These are phyloP conservation scores for Gossypium trilobum DNA, from an alignment of 441 rosid genomes.

Conservation along the genomic window DNA sequence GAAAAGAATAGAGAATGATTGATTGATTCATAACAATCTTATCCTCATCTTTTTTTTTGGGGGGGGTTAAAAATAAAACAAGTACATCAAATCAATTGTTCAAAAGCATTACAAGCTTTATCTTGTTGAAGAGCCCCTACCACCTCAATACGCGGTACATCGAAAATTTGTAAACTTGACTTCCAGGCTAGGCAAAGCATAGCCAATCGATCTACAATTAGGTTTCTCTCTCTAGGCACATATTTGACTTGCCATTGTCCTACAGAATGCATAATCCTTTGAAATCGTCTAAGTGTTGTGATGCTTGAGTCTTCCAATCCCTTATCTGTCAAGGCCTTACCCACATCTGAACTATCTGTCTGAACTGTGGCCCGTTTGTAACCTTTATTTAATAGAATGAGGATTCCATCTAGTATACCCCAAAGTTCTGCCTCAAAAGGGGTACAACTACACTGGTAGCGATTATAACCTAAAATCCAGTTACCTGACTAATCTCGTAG, in stretches of 20 bases:
- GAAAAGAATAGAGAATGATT: background rate
- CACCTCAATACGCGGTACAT: background rate
- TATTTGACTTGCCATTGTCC: no score
- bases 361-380: background rate
- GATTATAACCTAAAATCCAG: background rate
- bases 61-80: no score
- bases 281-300: no score
- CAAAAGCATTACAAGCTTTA: no score
- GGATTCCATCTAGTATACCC: background rate
- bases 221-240: no score
- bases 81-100: no score
- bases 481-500: background rate
- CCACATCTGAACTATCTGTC: background rate
- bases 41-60: no score
- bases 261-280: no score
- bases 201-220: background rate
- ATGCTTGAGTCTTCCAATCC: no score
- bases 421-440: background rate
- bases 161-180: background rate
- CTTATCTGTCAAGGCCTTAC: no score
- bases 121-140: no score
- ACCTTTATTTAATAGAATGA: background rate
- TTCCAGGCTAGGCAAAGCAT: background rate
- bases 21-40: background rate
- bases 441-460: no score